phyloP scores from a whole-genome alignment of 2,329 filamentous ascomycete species.

The Monosporascus sp. region DNA sequence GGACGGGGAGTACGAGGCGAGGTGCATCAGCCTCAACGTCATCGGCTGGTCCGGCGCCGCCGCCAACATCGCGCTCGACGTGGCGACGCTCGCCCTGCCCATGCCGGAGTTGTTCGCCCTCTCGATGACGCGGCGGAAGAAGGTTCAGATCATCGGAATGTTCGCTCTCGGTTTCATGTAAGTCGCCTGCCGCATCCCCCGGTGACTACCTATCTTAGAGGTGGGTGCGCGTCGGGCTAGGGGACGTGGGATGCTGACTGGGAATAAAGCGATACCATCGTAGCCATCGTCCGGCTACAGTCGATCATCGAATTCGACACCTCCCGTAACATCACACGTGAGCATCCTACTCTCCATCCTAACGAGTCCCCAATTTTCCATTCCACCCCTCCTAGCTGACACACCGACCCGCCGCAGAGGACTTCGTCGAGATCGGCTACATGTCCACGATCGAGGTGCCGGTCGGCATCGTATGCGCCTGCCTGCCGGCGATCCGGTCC shows the following conservation, averaged over 20 bases:
- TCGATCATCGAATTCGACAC: constrained; percentile 8
- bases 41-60: constrained; percentile 14
- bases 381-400: background rate
- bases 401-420: background rate
- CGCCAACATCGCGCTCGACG: constrained; percentile 13
- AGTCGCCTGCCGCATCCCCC: background rate
- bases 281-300: constrained; percentile 13
- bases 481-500: constrained; percentile 16
- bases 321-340: background rate
- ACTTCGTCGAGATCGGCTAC: constrained; percentile 6
- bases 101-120: constrained; percentile 11
- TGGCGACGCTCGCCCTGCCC: constrained; percentile 12
- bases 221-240: background rate
- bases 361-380: background rate
- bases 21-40: constrained; percentile 14
- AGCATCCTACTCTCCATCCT: background rate
- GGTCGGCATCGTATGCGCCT: constrained; percentile 15
- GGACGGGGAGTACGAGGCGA: constrained; percentile 12
- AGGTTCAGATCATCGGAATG: constrained; percentile 14
- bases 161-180: constrained; percentile 17
- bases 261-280: constrained; percentile 10
- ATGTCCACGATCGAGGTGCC: constrained; percentile 19
- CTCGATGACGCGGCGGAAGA: constrained; percentile 12
- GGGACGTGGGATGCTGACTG: background rate
- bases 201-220: too few relatives aligned